phyloP scores from a whole-genome alignment of 148 eudicot genomes.

The Fagopyrum tataricum region DNA sequence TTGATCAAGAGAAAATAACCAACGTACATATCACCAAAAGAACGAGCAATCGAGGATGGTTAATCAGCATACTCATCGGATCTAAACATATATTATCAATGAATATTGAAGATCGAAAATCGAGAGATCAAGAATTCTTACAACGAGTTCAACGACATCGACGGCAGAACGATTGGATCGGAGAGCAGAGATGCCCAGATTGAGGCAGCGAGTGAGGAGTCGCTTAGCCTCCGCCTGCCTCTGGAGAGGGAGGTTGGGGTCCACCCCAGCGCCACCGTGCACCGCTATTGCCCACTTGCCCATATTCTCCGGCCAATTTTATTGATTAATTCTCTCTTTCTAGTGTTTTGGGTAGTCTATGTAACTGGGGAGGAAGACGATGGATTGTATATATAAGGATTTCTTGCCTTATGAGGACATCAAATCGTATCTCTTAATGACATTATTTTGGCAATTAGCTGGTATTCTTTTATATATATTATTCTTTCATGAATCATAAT shows the following conservation, averaged over 20 bases:
- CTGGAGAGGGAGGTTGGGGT: slow-evolving; percentile 61
- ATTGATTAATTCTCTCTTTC: not conserved
- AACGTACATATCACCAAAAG: too few relatives aligned
- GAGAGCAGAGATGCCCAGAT: slow-evolving; percentile 67
- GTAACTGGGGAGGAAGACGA: not conserved
- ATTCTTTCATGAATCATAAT: too few relatives aligned
- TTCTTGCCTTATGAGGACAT: not conserved
- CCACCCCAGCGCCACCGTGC: slow-evolving; percentile 95
- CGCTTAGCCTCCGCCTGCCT: slow-evolving; percentile 66
- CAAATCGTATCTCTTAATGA: not conserved
- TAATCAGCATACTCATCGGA: too few relatives aligned
- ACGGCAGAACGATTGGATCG: slow-evolving; percentile 54
- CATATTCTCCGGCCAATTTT: slow-evolving; percentile 12
- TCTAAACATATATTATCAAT: too few relatives aligned
- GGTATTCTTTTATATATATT: not conserved
- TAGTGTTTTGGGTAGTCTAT: not conserved
- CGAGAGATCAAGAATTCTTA: slow-evolving; percentile 20
- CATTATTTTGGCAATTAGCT: not conserved
- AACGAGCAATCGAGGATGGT: too few relatives aligned
- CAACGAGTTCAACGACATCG: slow-evolving; percentile 87
- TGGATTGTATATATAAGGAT: not conserved
- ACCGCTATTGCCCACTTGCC: slow-evolving; percentile 89
- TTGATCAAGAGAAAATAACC: too few relatives aligned
- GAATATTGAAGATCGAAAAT: not conserved
- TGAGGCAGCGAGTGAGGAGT: slow-evolving; percentile 66